Base-by-base conservation (phyloP, 495 filamentous ascomycete genomes). In the Jackrogersella minutella region DNA sequence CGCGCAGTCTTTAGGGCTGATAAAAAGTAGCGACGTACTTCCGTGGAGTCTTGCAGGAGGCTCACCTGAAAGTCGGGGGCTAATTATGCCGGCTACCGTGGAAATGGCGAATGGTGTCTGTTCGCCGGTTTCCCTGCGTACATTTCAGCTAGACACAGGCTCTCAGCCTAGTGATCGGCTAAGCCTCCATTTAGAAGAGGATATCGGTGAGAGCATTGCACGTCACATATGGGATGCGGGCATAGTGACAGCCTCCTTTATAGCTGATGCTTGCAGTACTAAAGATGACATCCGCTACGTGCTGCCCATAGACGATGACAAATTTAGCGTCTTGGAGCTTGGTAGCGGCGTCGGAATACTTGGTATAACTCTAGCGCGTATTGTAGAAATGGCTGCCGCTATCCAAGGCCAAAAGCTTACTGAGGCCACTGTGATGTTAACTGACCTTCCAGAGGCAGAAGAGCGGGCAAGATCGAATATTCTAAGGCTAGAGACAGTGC, bases 191-290 rank as follows among this genome's bases (percentile, higher is more conserved):
- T 85, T 97, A 17, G 90, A 90, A 80, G 95, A 99, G 71, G 93
- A 98, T 61, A 93, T 93, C 1, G 94, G 93, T 5, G 93, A 98
- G 73, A 97, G 91, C 73, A 97, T 99, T 69, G 93, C 94, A 13
- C 84, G 93, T 13, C 95, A 99, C 77, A 87, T 98, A 44, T 99
- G 95, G 95, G 94, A 88, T 76, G 81, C 71, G 21, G 80, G 80
- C 4, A 63, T 80, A 3, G 64, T 78, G 3, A 77, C 76, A 7
- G 73, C 78, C 0, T 77, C 71, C 9, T 69, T 76, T 11, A 55
- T 82, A 46, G 78, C 76, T 1, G 74, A 78, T 19, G 41, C 77
- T 5, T 75, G 73, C 10, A 11, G 30, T 22, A 59, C 33, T 2
- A 7, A 19, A 7, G 47, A 63, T n/a, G 39, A 17, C 9, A 46